Percentiles rank a stretch among this genome's conserved stretches.
Evolutionary conservation across 2,329 filamentous ascomycete species (phyloP).

Genomic region (Colletotrichum salicis): DNA sequence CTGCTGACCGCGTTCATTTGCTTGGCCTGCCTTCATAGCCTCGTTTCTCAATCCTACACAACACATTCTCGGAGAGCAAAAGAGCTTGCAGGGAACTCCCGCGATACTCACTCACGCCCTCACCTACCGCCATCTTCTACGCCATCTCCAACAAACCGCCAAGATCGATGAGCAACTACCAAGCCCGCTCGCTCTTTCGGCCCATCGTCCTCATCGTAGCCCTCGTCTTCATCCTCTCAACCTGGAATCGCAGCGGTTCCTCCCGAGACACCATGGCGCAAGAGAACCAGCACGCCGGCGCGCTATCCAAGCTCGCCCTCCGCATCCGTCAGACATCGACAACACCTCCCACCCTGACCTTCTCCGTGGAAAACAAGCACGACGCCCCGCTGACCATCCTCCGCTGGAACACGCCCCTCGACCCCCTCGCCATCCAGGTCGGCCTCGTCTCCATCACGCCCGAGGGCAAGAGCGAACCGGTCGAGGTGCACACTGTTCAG

Average conservation of each 20-base stretch:
- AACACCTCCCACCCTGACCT: constrained; percentile 48
- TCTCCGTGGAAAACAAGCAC: constrained; percentile 54
- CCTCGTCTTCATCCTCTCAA: constrained; percentile 7
- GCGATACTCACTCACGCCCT: not conserved
- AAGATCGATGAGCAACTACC: constrained; percentile 11
- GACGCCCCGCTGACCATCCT: constrained; percentile 52
- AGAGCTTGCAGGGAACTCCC: not conserved
- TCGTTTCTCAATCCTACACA: not conserved
- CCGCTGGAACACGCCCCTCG: constrained; percentile 57
- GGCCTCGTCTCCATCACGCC: constrained; percentile 54
- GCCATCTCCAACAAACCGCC: not conserved
- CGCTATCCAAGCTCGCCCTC: constrained; percentile 43
- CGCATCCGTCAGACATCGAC: constrained; percentile 46
- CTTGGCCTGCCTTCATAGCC: not conserved
- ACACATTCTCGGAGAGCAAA: not conserved
- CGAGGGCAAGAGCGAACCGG: constrained; percentile 43
- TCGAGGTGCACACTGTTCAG: constrained; percentile 51
- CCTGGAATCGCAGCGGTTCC: constrained; percentile 14
- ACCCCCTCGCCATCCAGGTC: constrained; percentile 52
- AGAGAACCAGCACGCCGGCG: constrained; percentile 17
- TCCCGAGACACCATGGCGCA: constrained; percentile 24
- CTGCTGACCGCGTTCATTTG: not conserved
- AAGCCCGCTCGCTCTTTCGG: not conserved
- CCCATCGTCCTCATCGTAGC: constrained; percentile 21
- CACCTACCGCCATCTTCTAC: not conserved